Base-by-base conservation (phyloP, 345 rosid genomes). In the Erysimum cheiranthoides region DNA sequence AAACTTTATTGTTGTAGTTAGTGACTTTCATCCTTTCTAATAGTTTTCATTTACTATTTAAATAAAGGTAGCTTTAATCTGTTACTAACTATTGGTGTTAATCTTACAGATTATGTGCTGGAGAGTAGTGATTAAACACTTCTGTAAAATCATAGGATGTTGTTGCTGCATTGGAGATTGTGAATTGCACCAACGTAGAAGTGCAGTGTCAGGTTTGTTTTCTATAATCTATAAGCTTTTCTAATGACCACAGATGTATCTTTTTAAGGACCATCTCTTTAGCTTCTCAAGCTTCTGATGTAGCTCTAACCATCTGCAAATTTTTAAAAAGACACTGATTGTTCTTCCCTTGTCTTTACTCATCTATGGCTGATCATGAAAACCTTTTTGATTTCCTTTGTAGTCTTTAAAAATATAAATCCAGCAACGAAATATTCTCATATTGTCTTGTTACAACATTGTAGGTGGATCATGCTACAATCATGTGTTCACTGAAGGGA, bases 151-250 rank as follows among this genome's bases (percentile, higher is more conserved):
- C 25, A 10, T 82, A 96, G 98, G 99, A 93, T 86, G 97, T 96
- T 35, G 99, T 96, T 71, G 97, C 99, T 81, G 99, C 99, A 71
- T 96, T 82, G 84, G 99, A 96, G 89, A 79, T 91, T 79, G 99
- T 93, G 51, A 96, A 96, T 71, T 89, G 97, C 89, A 89, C 45
- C 79, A 87, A 93, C 50, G 93, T 93, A 57, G 98, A 96, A 86
- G 94, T 91, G 78, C 99, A 96, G 73, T 96, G 99, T 74, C 99
- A 91, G 98, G 99, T 96, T 86, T 71, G 35, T 67, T 18, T 70
- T 47, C 38, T 79, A 32, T 49, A 61, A 52, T 62, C 40, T 50
- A 30, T 59, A 34, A 14, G 35, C 61, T 58, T 31, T 46, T 12
- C 39, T 10, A 34, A 45, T 46, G 25, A 30, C 35, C 40, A 32